Evolutionary conservation across 495 filamentous ascomycete species (phyloP).

Genomic region (Penicillium coprophilum): DNA sequence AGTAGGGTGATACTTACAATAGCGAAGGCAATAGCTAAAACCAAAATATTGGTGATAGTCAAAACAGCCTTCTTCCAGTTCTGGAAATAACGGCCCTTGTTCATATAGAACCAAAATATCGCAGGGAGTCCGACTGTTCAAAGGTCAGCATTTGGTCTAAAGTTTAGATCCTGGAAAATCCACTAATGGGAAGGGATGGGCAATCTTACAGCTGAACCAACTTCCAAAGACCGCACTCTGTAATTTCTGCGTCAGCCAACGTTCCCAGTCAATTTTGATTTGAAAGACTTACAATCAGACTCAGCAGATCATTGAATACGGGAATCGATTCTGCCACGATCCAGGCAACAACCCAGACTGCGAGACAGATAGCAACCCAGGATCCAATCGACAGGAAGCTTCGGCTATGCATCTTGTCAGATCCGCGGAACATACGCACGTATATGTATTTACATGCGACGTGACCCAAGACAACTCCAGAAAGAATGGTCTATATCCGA

Average conservation of each 20-base stretch:
- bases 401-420: constrained; percentile 56
- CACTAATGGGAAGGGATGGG: neutral
- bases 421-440: constrained; percentile 57
- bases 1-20: constrained; percentile 34
- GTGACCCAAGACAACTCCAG: constrained; percentile 59
- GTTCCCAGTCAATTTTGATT: neutral
- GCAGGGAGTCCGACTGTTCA: constrained; percentile 36
- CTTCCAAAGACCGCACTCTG: constrained; percentile 40
- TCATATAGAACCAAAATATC: constrained; percentile 46
- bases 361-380: constrained; percentile 59
- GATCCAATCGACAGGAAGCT: constrained; percentile 45
- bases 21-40: constrained; percentile 34
- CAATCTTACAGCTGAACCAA: constrained; percentile 43
- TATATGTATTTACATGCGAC: constrained; percentile 64
- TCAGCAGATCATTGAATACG: constrained; percentile 66
- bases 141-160: constrained; percentile 9
- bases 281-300: constrained; percentile 40
- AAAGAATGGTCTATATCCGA: constrained; percentile 31
- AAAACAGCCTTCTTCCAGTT: constrained; percentile 31
- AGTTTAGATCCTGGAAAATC: neutral
- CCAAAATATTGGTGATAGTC: constrained; percentile 34
- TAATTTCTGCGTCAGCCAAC: constrained; percentile 14
- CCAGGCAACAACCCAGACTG: constrained; percentile 64
- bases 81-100: constrained; percentile 34
- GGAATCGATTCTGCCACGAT: constrained; percentile 72